Evolutionary conservation across 495 filamentous ascomycete species (phyloP).

Genomic region (Talaromyces adpressus): DNA sequence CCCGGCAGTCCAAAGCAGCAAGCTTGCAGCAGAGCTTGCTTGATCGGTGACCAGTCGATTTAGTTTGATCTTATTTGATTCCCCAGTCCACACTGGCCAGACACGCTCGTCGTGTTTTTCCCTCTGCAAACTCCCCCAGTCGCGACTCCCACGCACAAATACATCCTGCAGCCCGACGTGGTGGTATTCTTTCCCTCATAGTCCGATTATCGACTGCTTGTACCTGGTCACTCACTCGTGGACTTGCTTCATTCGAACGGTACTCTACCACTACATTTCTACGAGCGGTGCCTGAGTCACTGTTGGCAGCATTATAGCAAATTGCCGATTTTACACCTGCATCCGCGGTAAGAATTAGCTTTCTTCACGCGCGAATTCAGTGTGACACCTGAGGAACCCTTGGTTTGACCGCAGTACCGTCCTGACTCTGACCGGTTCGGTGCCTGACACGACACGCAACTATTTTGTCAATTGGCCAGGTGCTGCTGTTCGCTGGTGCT

Average conservation of each 20-base stretch:
- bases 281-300: not conserved
- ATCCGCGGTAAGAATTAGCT: not conserved
- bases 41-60: not conserved
- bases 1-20: not conserved
- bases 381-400: slow-evolving; percentile 5
- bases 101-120: not conserved
- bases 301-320: not conserved
- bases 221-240: slow-evolving; percentile 4
- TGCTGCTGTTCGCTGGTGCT: not conserved
- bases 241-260: not conserved
- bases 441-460: slow-evolving; percentile 3
- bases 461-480: not conserved
- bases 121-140: not conserved
- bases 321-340: not conserved
- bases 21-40: slow-evolving; percentile 3
- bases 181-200: not conserved
- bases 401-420: not conserved
- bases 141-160: not conserved
- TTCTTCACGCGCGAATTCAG: not conserved
- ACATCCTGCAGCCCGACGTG: slow-evolving; percentile 6
- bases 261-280: not conserved
- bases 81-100: not conserved
- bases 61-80: not conserved
- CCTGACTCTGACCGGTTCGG: slow-evolving; percentile 1
- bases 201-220: not conserved